These are phyloP conservation scores for Globisporangium splendens DNA, from an alignment of 352 stramenopile species.

Conservation along the genomic window DNA sequence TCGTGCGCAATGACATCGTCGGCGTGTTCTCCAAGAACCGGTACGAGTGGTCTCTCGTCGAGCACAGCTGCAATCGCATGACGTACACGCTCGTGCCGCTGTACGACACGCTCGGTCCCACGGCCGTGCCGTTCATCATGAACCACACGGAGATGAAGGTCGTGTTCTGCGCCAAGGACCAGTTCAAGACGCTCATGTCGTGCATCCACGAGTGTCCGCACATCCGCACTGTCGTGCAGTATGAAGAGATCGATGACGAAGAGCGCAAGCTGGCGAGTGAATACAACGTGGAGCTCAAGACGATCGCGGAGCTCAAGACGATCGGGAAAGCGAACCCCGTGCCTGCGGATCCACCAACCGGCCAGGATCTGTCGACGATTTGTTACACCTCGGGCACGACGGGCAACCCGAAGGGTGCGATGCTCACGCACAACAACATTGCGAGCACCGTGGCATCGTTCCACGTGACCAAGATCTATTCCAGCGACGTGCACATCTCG, in stretches of 20 bases:
- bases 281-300: constrained; percentile 42
- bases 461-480: constrained; percentile 8
- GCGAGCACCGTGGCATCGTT: constrained; percentile 36
- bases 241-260: constrained; percentile 40
- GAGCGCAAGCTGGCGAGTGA: constrained; percentile 22
- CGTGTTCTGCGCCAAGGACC: constrained; percentile 57
- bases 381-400: constrained; percentile 84
- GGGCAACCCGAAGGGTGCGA: constrained; percentile 63
- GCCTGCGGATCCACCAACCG: constrained; percentile 39
- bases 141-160: constrained; percentile 75
- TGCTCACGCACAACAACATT: constrained; percentile 42
- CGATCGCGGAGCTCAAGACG: constrained; percentile 32
- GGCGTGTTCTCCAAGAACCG: constrained; percentile 74
- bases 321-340: constrained; percentile 40
- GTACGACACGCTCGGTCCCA: constrained; percentile 78
- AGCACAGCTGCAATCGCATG: constrained; percentile 66
- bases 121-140: constrained; percentile 67
- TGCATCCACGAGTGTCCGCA: constrained; percentile 40
- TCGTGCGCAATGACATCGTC: constrained; percentile 45
- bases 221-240: constrained; percentile 53
- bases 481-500: constrained; percentile 65
- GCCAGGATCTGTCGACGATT: constrained; percentile 89
- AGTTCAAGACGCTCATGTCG: constrained; percentile 50
- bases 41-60: constrained; percentile 65
- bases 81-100: constrained; percentile 65